Evolutionary conservation across 768 basidiomycete species (phyloP).

Genomic region (Suillus subluteus): DNA sequence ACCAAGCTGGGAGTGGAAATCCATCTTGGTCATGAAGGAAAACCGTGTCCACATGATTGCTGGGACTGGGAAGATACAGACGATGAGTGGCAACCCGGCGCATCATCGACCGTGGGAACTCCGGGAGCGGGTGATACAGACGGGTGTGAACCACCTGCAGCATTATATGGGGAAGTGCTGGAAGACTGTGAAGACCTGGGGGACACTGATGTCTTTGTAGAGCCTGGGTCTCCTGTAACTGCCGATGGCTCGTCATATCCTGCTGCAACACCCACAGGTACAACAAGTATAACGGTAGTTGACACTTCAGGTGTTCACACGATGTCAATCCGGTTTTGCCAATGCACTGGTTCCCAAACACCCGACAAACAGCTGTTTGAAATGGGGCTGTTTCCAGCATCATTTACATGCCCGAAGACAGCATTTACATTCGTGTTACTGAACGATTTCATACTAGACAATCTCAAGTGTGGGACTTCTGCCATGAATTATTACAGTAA

Average conservation of each 20-base stretch:
- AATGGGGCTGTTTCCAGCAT: background rate
- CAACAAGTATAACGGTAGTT: too few species aligned
- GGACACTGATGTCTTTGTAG: too few species aligned
- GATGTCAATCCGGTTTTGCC: background rate
- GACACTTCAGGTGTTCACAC: background rate
- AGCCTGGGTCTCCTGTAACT: too few species aligned
- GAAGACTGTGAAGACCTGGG: too few species aligned
- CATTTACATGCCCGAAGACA: background rate
- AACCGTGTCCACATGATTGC: background rate
- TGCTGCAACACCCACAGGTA: too few species aligned
- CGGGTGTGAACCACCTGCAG: too few species aligned
- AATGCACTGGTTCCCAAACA: background rate
- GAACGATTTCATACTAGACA: slow-evolving; percentile 4
- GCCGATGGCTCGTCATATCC: too few species aligned
- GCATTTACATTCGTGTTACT: background rate
- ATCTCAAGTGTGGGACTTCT: slow-evolving; percentile 3
- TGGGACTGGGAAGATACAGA: background rate
- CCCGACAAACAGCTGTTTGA: background rate
- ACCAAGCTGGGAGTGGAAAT: background rate
- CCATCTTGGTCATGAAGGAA: background rate
- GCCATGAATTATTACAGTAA: slow-evolving; percentile 5
- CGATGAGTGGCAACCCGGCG: background rate
- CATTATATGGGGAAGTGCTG: too few species aligned
- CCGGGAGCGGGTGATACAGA: too few species aligned
- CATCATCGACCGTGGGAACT: too few species aligned